These are phyloP conservation scores for Pseudocercospora vitis DNA, from an alignment of 2,329 filamentous ascomycete genomes.

Conservation along the genomic window DNA sequence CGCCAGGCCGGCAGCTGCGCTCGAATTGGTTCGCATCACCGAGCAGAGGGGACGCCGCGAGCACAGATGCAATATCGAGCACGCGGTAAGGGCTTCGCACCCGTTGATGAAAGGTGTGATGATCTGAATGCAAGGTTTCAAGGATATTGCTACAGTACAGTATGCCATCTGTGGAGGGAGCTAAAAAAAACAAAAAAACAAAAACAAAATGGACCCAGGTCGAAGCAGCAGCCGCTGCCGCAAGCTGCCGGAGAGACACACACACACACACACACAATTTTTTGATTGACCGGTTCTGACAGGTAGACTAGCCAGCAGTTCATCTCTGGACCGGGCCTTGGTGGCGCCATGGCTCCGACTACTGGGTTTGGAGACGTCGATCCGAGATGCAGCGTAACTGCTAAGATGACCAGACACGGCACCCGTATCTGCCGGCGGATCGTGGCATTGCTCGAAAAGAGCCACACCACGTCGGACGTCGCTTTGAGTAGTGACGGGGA, in stretches of 20 bases:
- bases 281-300: background rate
- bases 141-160: background rate
- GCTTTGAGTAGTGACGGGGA: too few species aligned
- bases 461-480: too few species aligned
- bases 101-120: background rate
- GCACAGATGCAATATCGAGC: background rate
- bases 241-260: background rate
- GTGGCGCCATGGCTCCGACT: background rate
- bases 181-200: too few species aligned
- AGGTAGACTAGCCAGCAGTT: background rate
- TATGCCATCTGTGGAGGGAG: too few species aligned
- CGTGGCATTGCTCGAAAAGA: too few species aligned
- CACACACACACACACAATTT: too few species aligned
- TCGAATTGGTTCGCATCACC: background rate
- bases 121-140: too few species aligned
- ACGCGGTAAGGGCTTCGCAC: background rate
- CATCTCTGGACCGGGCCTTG: background rate
- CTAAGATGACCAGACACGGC: too few species aligned
- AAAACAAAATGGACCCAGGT: background rate
- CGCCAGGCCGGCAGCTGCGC: too few species aligned
- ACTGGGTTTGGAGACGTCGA: too few species aligned
- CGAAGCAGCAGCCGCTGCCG: background rate
- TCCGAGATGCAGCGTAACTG: background rate
- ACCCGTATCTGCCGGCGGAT: too few species aligned
- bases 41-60: background rate